Evolutionary conservation across 768 basidiomycete genomes (phyloP).

Genomic region (Hortiboletus flavorubellus): DNA sequence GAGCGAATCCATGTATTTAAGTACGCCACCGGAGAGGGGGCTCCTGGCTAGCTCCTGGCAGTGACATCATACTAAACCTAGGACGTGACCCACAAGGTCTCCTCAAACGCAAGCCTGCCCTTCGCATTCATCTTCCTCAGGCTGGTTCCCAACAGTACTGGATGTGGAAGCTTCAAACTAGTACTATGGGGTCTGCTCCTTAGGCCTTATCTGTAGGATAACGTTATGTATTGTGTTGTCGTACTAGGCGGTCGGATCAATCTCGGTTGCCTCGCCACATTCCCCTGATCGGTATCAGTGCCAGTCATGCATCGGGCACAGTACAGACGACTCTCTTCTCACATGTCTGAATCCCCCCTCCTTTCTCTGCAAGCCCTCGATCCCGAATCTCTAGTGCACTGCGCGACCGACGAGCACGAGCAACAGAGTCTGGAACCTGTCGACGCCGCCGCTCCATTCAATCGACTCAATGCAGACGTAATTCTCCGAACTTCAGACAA

Average conservation of each 20-base stretch:
- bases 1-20: too few species aligned
- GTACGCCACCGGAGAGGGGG: too few species aligned
- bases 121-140: too few species aligned
- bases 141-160: too few species aligned
- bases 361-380: slow-evolving; percentile 7
- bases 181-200: too few species aligned
- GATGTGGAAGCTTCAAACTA: too few species aligned
- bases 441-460: slow-evolving; percentile 41
- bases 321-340: background rate
- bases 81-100: too few species aligned
- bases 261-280: slow-evolving; percentile 4
- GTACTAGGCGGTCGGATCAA: background rate
- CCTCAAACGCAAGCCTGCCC: too few species aligned
- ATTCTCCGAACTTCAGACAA: slow-evolving; percentile 54
- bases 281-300: background rate
- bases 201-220: too few species aligned
- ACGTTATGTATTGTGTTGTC: too few species aligned
- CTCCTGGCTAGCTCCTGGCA: too few species aligned
- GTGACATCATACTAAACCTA: too few species aligned
- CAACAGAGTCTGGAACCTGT: slow-evolving; percentile 11
- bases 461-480: slow-evolving; percentile 48
- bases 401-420: slow-evolving; percentile 1
- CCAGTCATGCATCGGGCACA: background rate
- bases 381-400: background rate
- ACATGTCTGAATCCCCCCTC: slow-evolving; percentile 16